Base-by-base conservation (phyloP, 2,329 filamentous ascomycete genomes). In the Aspergillus proliferans region DNA sequence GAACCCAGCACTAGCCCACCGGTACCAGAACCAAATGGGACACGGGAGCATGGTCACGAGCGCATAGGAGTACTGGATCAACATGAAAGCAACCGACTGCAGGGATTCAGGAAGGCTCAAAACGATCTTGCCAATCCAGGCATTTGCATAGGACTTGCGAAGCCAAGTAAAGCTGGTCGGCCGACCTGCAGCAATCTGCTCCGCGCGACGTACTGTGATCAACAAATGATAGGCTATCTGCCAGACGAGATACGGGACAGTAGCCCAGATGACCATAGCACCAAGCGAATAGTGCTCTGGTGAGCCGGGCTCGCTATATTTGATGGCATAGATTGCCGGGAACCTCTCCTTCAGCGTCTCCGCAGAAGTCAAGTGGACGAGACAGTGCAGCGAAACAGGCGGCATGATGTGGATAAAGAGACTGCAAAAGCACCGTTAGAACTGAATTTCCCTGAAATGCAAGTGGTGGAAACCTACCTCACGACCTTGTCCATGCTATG, bases 341-440 rank as follows among this genome's bases (percentile, higher is more conserved):
- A 95, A 97, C 18, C 84, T 82, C 22, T 75, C 70, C 55, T 78
- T 74, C 62, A 94, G 86, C 39, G 80, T 67, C 19, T 83, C 81
- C 1, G 80, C 70, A 0, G 86, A 71, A 10, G 90, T 77, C 18
- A 97, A 77, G 66, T 98, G 93, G 14, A 95, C 87, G 12, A 98
- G 78, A 64, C 89, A 94, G 70, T 98, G 93, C 10, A 98, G 79
- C 1, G 91, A 88, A 5, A 87, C 92, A 57, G 91, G 95, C 1
- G 93, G 93, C 92, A 98, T 98, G 62, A 98, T 95, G 70, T 98
- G 93, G 59, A 98, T 96, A 73, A 98, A 98, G n/a, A 98, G 79
- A 67, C 83, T 86, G 52, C 7, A 39, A 10, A 12, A 30, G 26
- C 26, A 12, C 10, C 10, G 26, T 30, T 5, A 30, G 10, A 30